These are phyloP conservation scores for Sclerospora graminicola DNA, from an alignment of 352 stramenopile species.

Conservation along the genomic window DNA sequence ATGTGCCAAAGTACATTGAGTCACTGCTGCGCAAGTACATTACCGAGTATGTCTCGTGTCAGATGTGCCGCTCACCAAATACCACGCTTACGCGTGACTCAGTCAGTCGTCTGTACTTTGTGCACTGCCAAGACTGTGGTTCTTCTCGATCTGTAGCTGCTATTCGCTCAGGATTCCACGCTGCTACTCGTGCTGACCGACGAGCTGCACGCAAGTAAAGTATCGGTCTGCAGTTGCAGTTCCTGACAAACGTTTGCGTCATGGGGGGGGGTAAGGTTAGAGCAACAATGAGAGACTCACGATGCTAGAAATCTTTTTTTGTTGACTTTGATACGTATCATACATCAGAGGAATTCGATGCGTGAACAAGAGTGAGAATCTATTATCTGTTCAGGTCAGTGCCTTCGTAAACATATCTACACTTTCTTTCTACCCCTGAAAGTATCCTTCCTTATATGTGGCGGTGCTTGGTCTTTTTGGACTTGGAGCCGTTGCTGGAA, in stretches of 20 bases:
- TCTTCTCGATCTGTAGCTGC: conserved; percentile 93
- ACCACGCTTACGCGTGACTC: conserved; percentile 96
- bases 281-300: no score
- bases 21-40: conserved; percentile 99
- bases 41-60: conserved; percentile 98
- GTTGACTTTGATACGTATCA: conserved; percentile 11
- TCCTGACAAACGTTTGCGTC: no score
- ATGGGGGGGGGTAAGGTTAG: no score
- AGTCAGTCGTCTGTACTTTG: conserved; percentile 95
- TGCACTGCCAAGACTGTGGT: conserved; percentile 97
- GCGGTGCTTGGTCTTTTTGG: conserved; percentile 29
- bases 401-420: conserved; percentile 1
- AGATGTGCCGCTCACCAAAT: conserved; percentile 98
- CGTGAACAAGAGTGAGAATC: conserved; percentile 12
- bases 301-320: no score
- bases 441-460: conserved; percentile 1
- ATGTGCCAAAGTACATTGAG: conserved; percentile 99
- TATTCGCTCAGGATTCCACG: conserved; percentile 98
- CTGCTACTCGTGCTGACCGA: conserved; percentile 80
- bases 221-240: neutral
- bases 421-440: no score
- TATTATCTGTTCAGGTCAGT: no score
- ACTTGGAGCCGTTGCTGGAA: conserved; percentile 3
- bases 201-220: conserved; percentile 76
- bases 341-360: no score